Evolutionary conservation across 2,329 filamentous ascomycete species (phyloP), one percentile per base, ranked within the genome.

Genomic region (Monascus ruber): DNA sequence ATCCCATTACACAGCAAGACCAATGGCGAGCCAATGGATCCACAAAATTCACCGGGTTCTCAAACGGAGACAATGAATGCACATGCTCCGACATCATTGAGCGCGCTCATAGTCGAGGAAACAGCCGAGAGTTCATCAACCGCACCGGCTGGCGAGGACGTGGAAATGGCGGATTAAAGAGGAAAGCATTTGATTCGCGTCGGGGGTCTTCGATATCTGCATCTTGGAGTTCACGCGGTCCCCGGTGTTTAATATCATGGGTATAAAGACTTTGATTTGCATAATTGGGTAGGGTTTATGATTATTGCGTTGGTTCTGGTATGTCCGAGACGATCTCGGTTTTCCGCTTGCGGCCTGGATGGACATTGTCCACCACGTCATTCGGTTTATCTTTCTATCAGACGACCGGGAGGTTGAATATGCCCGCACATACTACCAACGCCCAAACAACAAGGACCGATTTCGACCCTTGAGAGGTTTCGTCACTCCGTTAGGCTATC

Each of bases 141-240:
- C 34, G 27, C 54, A 51, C 44, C 48, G n/a, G 40, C 40, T 25
- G 52, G 75, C 43, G 65, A 58, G 6, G 77, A 81, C 52, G 72
- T 81, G 27, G 64, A 74, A 38, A 82, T 82, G 78, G 68, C 63
- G 27, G 74, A 69, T 35, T 76, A 69, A 44, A 40, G 50, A 17
- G 3, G 17, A 17, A 17, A 17, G 17, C 17, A 17, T 17, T 17
- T 17, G 17, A 17, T 17, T 17, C 3, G 2, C 2, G 17, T 17
- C 17, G 17, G 17, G 17, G 3, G 17, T 17, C 17, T 17, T 17
- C 17, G 17, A 17, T 17, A 17, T 29, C 28, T 29, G 28, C 28
- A 29, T 29, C 6, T 17, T 29, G 28, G 28, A 29, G 28, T 29
- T 29, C 10, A 29, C 10, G 28, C 28, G 28, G 28, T 29, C 10